phyloP scores from a whole-genome alignment of 441 rosid genomes.

The Eugenia klotzschiana region DNA sequence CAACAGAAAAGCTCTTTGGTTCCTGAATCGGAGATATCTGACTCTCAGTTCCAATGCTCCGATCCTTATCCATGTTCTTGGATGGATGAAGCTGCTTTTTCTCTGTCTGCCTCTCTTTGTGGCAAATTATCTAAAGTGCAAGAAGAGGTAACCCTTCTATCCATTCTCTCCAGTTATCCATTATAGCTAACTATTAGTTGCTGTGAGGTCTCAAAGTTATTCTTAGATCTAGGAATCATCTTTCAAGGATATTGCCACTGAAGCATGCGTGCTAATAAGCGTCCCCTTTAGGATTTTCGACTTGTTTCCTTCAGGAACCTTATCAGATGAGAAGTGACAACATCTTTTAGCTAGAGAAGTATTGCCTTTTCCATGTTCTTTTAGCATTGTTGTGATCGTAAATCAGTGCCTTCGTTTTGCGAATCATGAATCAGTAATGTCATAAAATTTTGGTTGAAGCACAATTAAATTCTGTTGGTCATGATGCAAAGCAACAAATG shows the following conservation, averaged over 20 bases:
- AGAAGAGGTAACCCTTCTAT: constrained; percentile 18
- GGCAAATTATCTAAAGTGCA: constrained; percentile 7
- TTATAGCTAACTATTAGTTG: not conserved
- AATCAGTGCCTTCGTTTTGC: too few species aligned
- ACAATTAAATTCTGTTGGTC: too few species aligned
- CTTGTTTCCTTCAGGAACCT: too few species aligned
- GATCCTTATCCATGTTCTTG: constrained; percentile 18
- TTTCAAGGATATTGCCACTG: not conserved
- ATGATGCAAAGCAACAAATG: too few species aligned
- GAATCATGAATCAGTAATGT: too few species aligned
- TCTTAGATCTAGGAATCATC: not conserved
- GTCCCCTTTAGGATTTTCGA: too few species aligned
- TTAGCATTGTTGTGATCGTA: too few species aligned
- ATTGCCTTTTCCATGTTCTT: too few species aligned
- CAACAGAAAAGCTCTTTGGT: constrained; percentile 5
- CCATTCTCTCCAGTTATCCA: too few species aligned
- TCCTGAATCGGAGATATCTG: constrained; percentile 8
- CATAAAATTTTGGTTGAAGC: too few species aligned
- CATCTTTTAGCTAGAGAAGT: too few species aligned
- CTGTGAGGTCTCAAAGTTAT: not conserved
- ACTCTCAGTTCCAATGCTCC: constrained; percentile 25
- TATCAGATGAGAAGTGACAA: too few species aligned
- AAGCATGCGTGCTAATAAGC: not conserved
- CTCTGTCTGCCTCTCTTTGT: constrained; percentile 13
- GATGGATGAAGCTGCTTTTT: constrained; percentile 21